A percentile compares a stretch with the other conserved stretches of the same genome.
phyloP scores from a whole-genome alignment of 1,284 basidiomycete species.

The Erythrobasidium hasegawianum region DNA sequence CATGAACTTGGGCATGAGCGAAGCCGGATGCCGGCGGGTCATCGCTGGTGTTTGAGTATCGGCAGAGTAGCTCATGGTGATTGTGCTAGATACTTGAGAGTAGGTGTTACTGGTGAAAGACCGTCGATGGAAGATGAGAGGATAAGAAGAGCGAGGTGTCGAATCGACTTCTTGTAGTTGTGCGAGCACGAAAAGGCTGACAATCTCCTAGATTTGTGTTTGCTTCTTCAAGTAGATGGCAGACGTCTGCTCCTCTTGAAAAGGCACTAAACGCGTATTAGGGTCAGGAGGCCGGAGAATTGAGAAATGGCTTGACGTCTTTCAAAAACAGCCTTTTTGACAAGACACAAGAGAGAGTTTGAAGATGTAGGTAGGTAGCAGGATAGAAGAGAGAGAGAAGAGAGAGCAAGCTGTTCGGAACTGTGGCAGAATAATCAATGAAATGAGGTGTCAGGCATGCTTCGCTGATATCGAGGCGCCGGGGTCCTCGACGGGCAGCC shows the following conservation, averaged over 20 bases:
- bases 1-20: constrained; percentile 44
- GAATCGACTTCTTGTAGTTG: not conserved
- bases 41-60: constrained; percentile 35
- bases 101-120: constrained; percentile 1
- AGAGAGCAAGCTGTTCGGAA: not conserved
- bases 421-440: not conserved
- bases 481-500: not conserved
- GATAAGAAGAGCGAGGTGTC: not conserved
- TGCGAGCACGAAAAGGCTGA: not conserved
- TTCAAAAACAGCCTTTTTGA: not conserved
- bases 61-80: constrained; percentile 21
- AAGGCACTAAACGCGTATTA: constrained; percentile 2
- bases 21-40: constrained; percentile 44
- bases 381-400: too few species aligned
- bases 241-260: too few species aligned
- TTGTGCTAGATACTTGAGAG: not conserved
- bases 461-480: constrained; percentile 1
- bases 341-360: not conserved
- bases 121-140: not conserved
- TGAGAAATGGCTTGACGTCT: not conserved
- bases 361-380: too few species aligned
- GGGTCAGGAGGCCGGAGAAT: constrained; percentile 4
- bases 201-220: not conserved
- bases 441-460: constrained; percentile 9
- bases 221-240: not conserved